Conservation (phyloP, 2,329 filamentous ascomycete genomes). For the Calonectria montana region DNA sequence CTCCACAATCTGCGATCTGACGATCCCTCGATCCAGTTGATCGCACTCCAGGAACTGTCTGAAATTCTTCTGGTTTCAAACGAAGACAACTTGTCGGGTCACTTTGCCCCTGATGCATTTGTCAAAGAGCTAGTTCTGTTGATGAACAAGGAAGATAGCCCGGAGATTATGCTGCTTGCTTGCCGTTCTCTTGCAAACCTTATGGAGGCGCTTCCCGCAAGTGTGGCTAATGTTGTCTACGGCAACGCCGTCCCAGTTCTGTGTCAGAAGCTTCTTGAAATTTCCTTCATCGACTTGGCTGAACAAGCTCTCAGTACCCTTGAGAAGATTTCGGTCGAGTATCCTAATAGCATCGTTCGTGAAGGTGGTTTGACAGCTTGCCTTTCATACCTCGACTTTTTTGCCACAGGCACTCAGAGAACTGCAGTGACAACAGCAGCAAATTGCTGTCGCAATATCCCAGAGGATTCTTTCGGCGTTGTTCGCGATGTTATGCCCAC, state of each 20-base stretch:
- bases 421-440: conserved; percentile 97
- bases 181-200: conserved; percentile 96
- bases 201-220: conserved; percentile 95
- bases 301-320: conserved; percentile 97
- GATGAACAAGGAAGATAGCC: conserved; percentile 96
- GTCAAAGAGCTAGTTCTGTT: conserved; percentile 92
- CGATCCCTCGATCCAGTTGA: conserved; percentile 89
- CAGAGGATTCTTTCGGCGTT: conserved; percentile 90
- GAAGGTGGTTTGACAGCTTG: conserved; percentile 97
- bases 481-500: conserved; percentile 98
- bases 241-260: conserved; percentile 95
- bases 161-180: conserved; percentile 96
- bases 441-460: conserved; percentile 97
- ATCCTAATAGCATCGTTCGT: conserved; percentile 92
- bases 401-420: conserved; percentile 94
- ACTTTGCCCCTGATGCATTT: conserved; percentile 93
- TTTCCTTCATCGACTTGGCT: conserved; percentile 95
- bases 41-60: conserved; percentile 92
- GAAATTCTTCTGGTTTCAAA: conserved; percentile 95
- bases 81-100: conserved; percentile 94
- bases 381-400: conserved; percentile 95
- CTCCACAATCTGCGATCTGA: conserved; percentile 82
- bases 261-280: conserved; percentile 94
- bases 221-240: conserved; percentile 95
- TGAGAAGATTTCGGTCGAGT: conserved; percentile 97